Evolutionary conservation across 2,329 filamentous ascomycete species (phyloP), one percentile per base, ranked within the genome.

Genomic region (Aschersonia sp.): DNA sequence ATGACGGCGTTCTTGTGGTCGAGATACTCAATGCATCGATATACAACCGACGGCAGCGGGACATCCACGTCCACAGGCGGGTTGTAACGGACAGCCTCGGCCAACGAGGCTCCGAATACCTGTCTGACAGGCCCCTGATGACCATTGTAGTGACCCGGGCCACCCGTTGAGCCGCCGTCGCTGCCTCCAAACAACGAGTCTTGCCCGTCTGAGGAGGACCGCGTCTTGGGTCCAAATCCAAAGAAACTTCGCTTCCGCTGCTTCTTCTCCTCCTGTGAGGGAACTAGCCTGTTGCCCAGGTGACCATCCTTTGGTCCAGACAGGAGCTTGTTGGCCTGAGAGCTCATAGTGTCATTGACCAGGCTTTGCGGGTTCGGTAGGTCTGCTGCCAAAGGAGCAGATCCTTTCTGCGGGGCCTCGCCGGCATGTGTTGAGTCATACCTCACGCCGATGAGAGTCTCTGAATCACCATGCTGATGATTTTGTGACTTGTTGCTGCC

Each of bases 21-120:
- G 14, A 98, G 74, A 62, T 95, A 98, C 62, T 97, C 87, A 51
- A 98, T 85, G 60, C 88, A 95, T 49, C 92, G 83, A 66, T 94
- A 98, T 7, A 97, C 87, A 2, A 98, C 92, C 6, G 90, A 86
- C 1, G 92, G 92, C 31, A 98, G 69, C 31, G 84, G 81, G 6
- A 87, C 79, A 50, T 80, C 77, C 43, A 86, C 72, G 48, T 87
- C 85, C 10, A 71, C 65, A 0, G 88, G 89, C 10, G 80, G 74
- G 55, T 85, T 89, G 59, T 77, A 85, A 50, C 85, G 79, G 6
- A 95, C 89, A 30, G 92, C 92, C 58, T 97, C 90, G 7, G 79
- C 79, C 46, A 98, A 68, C 5, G 87, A 79, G 32, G 86, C 83
- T 2, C 92, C 92, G 61, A 98, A 98, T 4, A 87, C 85, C 48